Evolutionary conservation across 169 alveolate species (phyloP), one percentile per base, ranked within the genome.

Genomic region (Theileria parva): DNA sequence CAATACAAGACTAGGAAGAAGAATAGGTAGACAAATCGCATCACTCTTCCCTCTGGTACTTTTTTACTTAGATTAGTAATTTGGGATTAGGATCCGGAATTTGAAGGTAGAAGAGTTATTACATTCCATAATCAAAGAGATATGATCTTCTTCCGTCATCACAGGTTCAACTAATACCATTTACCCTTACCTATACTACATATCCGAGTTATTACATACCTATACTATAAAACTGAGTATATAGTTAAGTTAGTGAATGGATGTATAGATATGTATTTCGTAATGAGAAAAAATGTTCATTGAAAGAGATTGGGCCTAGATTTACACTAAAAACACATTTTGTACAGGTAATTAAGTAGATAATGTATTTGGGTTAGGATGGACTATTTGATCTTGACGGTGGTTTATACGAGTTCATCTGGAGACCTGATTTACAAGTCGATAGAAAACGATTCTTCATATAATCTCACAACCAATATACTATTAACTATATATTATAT

Each of bases 291-390:
- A 93, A 95, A 86, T 98, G 97, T 19, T 93, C 94, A 61, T 88
- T 98, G 77, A 96, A 95, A 88, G 99, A 98, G 91, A 96, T 98
- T 28, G 99, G 99, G 0, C 99, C 99, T 11, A 94, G 99, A 65
- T 96, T 98, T 87, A 97, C 99, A 61, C 87, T 98, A 85, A 97
- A 98, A 91, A 88, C 97, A 60, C 92, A 93, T 74, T 94, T 95
- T 85, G 91, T 98, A 30, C 98, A 98, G 93, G 95, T 93, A 77
- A 95, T 96, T 21, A 61, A 21, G 34, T 21, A n/a, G n/a, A 9
- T 61, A 25, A 25, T 44, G 25, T 28, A 65, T 25, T 7, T 27
- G 32, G 28, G 19, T 61, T 61, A 91, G 95, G 96, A 93, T 83
- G 97, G 97, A 48, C 78, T 93, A 21, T 87, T 94, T 85, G 91